Base-by-base conservation (phyloP, 352 stramenopile genomes). In the Phytophthora ohioensis region DNA sequence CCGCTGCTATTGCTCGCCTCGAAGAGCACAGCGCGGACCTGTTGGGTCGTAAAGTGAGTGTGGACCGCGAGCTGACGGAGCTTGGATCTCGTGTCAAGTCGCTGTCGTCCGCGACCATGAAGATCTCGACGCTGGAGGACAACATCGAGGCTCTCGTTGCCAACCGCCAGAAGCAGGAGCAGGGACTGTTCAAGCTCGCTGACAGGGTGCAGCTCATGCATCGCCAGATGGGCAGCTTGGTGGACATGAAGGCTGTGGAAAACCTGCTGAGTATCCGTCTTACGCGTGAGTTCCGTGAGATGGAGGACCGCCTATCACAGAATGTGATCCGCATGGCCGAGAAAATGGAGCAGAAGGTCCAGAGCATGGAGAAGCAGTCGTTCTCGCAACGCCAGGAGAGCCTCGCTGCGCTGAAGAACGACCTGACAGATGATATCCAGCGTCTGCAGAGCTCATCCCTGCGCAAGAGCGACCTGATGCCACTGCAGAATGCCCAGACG, bases 1-100 rank as follows among this genome's bases (percentile, higher is more conserved):
- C 73, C 31, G 81, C 89, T 11, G 83, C 84, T 27, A 90, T 93
- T 42, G 65, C 71, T 43, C 81, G 88, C 48, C 76, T 95, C 11
- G 88, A 95, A 57, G 87, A 91, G 66, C 84, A 93, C 53, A 92
- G 85, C 57, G 78, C 77, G 6, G 79, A 81, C 34, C 49, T 93
- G 39, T 65, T 93, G 5, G 80, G 78, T 7, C 91, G 81, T 72
- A 90, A 90, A 67, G 81, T 85, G 2, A 75, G 73, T 45, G 73
- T 90, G 15, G 86, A 93, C 39, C 75, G 89, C 47, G 86, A 93
- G 32, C 52, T 93, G 13, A 71, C 79, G 32, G 82, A 91, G 38
- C 60, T 91, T 12, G 68, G 67, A 61, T 81, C 69, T 51, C 91
- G 91, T 42, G 53, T 92, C 53, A 91, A 91, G 60, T 66, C 65